Conservation (phyloP, 257 asterid genomes). For the Cynanchum wilfordii region DNA sequence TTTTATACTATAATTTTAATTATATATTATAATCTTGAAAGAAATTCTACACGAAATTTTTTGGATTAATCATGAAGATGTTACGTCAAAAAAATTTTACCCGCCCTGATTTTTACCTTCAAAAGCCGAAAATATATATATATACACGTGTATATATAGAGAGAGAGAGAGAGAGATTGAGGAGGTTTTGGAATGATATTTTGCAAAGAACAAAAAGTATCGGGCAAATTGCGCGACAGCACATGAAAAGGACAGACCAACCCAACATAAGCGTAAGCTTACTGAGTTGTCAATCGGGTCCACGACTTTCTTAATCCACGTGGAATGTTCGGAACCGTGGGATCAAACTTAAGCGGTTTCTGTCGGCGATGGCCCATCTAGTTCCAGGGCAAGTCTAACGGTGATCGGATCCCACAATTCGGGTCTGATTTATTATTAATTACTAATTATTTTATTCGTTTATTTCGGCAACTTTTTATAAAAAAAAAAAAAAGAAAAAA, state of each 20-base stretch:
- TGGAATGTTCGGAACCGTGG: slow-evolving; percentile 18
- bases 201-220: neutral
- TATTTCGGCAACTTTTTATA: neutral
- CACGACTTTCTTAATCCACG: slow-evolving; percentile 14
- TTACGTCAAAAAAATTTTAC: too few relatives aligned
- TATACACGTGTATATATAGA: neutral
- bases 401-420: neutral
- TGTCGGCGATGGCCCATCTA: slow-evolving; percentile 29
- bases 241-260: slow-evolving; percentile 34
- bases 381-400: neutral
- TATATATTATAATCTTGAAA: too few relatives aligned
- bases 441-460: neutral
- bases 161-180: neutral
- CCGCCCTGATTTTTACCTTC: neutral
- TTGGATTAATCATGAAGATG: too few relatives aligned
- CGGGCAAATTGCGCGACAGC: slow-evolving; percentile 22
- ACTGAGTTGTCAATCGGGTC: slow-evolving; percentile 18
- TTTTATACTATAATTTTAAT: too few relatives aligned
- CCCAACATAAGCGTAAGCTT: slow-evolving; percentile 27
- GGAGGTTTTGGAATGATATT: neutral
- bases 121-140: neutral
- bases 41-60: too few relatives aligned
- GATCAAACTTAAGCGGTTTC: slow-evolving; percentile 19
- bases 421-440: neutral
- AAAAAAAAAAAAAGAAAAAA: too few relatives aligned